A percentile compares a stretch with the other conserved stretches of the same genome.
Conservation (phyloP, 2,329 filamentous ascomycete species). For the Thielaviopsis ethacetica region DNA sequence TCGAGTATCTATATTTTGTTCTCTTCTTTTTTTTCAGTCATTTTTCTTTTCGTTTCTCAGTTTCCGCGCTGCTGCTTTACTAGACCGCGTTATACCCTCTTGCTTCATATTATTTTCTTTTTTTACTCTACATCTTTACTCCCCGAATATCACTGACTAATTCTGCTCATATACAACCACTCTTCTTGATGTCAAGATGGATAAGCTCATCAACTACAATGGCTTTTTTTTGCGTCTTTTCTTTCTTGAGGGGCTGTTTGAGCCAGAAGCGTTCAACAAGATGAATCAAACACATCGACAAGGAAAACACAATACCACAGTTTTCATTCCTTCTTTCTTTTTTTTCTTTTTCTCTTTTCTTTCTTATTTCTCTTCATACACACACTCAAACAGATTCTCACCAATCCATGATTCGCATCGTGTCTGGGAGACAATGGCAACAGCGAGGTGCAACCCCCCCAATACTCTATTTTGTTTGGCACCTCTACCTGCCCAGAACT, state of each 20-base stretch:
- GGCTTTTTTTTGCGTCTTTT: background rate
- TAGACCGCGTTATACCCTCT: slow-evolving; percentile 8
- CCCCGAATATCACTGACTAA: background rate
- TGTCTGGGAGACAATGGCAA: background rate
- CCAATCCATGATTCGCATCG: background rate
- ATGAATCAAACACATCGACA: background rate
- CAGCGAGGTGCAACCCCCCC: background rate
- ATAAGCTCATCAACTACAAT: background rate
- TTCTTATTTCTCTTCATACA: background rate
- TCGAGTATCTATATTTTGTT: slow-evolving; percentile 1
- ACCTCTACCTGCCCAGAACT: background rate
- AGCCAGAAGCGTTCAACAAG: background rate
- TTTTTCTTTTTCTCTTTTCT: background rate
- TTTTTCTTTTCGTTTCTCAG: slow-evolving; percentile 2
- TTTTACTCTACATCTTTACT: background rate
- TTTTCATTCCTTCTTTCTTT: background rate
- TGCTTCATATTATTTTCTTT: slow-evolving; percentile 3
- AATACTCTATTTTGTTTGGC: background rate
- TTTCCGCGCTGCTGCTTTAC: slow-evolving; percentile 2
- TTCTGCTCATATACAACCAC: background rate
- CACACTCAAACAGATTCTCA: background rate
- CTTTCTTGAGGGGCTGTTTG: background rate
- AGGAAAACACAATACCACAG: background rate
- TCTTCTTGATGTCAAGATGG: background rate
- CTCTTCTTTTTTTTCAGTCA: background rate